Base-by-base conservation (phyloP, 345 rosid genomes). In the Psidium guajava region DNA sequence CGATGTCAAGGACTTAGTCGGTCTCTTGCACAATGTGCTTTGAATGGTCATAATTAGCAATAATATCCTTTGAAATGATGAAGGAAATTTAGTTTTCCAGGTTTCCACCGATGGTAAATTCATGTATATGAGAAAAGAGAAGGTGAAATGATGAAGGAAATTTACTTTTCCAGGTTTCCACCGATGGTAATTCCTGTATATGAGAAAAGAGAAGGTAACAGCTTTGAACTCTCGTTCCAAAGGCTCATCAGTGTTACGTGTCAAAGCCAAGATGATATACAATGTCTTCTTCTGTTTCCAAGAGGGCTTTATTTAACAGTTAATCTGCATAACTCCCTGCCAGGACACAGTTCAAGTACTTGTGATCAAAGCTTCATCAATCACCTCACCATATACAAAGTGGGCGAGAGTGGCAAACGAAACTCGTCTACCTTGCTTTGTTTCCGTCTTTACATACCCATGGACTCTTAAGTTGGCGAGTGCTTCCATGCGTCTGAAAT, bases 1-100 rank as follows among this genome's bases (percentile, higher is more conserved):
- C 0, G 2, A 1, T 59, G 73, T n/a, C 40, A 0, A 59, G 10
- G 4, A 6, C 20, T n/a, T 59, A 3, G 5, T 0, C 13, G 36
- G 8, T 6, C 8, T 59, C 18, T 59, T 27, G 36, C 40, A 13
- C 73, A 27, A 13, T 27, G 73, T 0, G 73, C 73, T 59, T 59
- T 27, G 73, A 59, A 13, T 13, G 40, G 4, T 12, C 36, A 6
- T 27, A 27, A 27, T 27, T 14, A 4, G 5, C 36, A 25, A 11
- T 57, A 25, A 25, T 57, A 25, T 1, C 16, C 28, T 25, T 57
- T n/a, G 7, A 57, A 57, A 57, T 57, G 28, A 57, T 0, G 64
- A 57, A 11, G 1, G 2, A 57, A 11, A 5, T 25, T 57, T 6
- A 2, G 3, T 57, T 25, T 57, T 5, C 8, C 8, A 49, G 6